These are phyloP conservation scores for Zasmidium angulare DNA, from an alignment of 2,329 filamentous ascomycete genomes.

Conservation along the genomic window DNA sequence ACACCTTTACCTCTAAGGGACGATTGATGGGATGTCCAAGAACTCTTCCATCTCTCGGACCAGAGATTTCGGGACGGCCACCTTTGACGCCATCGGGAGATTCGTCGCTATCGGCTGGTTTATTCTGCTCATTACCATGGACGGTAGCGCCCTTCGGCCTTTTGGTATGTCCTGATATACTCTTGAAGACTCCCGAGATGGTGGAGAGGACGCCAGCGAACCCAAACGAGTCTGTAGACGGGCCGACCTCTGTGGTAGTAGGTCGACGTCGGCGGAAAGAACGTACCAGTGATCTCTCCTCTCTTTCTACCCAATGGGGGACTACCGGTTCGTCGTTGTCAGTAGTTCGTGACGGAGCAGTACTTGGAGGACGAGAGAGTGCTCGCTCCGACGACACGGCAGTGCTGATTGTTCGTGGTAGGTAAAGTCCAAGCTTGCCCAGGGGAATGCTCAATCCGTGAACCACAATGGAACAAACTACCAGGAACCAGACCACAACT, in stretches of 20 bases:
- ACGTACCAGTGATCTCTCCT: slow-evolving; percentile 4
- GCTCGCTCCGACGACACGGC: slow-evolving; percentile 46
- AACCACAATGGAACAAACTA: slow-evolving; percentile 79
- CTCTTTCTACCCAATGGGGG: not conserved
- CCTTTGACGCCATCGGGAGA: slow-evolving; percentile 3
- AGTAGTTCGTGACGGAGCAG: not conserved
- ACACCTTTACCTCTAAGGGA: not conserved
- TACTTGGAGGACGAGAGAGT: slow-evolving; percentile 23
- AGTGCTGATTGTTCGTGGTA: slow-evolving; percentile 63
- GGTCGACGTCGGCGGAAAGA: slow-evolving; percentile 11
- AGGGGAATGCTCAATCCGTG: slow-evolving; percentile 81
- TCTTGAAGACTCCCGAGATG: slow-evolving; percentile 4
- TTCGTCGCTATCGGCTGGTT: slow-evolving; percentile 4
- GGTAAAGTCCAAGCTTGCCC: slow-evolving; percentile 62
- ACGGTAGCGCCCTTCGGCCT: slow-evolving; percentile 3
- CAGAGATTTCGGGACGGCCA: slow-evolving; percentile 19
- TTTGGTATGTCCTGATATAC: slow-evolving; percentile 3
- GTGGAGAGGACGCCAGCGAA: not conserved
- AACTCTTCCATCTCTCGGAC: slow-evolving; percentile 18
- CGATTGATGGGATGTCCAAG: slow-evolving; percentile 20
- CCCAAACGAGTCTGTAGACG: not conserved
- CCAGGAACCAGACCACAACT: slow-evolving; percentile 82
- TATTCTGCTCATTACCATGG: slow-evolving; percentile 34
- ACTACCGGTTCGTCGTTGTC: slow-evolving; percentile 1
- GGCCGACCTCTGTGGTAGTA: slow-evolving; percentile 12